phyloP scores from a whole-genome alignment of 192 early-diverging fungal species.

The Spizellomyces punctatus region DNA sequence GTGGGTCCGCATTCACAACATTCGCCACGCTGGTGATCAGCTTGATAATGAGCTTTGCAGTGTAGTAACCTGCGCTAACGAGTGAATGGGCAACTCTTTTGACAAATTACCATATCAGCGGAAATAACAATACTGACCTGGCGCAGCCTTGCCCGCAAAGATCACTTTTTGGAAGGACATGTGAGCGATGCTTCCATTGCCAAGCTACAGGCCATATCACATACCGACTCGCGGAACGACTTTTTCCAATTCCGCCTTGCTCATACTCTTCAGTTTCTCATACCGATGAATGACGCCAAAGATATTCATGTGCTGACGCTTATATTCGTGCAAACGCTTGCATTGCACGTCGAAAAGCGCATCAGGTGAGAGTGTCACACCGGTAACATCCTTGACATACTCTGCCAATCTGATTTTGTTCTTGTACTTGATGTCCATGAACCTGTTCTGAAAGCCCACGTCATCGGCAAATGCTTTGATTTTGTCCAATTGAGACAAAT shows the following conservation, averaged over 20 bases:
- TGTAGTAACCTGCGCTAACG: conserved; percentile 73
- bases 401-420: conserved; percentile 91
- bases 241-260: conserved; percentile 61
- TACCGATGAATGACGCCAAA: conserved; percentile 94
- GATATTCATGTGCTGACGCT: conserved; percentile 99
- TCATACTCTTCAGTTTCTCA: conserved; percentile 79
- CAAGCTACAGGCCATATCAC: conserved; percentile 8
- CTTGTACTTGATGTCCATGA: conserved; percentile 86
- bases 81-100: no score
- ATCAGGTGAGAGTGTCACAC: conserved; percentile 77
- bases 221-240: conserved; percentile 75
- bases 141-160: conserved; percentile 96
- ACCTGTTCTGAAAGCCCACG: conserved; percentile 73
- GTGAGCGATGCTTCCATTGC: background rate
- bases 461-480: conserved; percentile 70
- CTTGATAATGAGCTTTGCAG: conserved; percentile 99
- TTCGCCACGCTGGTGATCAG: conserved; percentile 93
- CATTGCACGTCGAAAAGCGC: conserved; percentile 94
- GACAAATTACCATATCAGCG: no score
- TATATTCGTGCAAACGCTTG: conserved; percentile 99
- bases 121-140: conserved; percentile 40
- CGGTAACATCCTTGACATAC: conserved; percentile 72
- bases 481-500: conserved; percentile 59
- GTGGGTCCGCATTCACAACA: conserved; percentile 84
- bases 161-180: conserved; percentile 56